Evolutionary conservation across 805 yeast species (phyloP), one percentile per base, ranked within the genome.

Genomic region (Zygosaccharomyces bailii): DNA sequence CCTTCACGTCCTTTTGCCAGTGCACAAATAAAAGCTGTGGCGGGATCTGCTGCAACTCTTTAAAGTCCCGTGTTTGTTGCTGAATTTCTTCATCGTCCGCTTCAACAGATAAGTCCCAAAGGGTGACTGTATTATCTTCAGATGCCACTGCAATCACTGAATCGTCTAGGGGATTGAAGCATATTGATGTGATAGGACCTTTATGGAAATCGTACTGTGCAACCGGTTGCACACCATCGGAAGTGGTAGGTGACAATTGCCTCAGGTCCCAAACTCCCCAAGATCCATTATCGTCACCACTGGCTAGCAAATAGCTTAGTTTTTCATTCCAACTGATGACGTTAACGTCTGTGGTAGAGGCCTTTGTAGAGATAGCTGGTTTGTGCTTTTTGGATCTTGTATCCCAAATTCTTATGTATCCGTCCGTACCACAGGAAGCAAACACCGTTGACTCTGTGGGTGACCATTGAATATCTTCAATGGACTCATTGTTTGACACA

Each of bases 251-350:
- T 54, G 83, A 75, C 75, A 93, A 80, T 56, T 83, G 79, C 61
- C 99, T 82, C 67, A 93, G 74, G 71, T 93, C 99, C 99, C 99
- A 93, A 35, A 93, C 93, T 34, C 95, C 89, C 96, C 98, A 93
- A 23, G 81, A 70, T 52, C 99, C 99, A 65, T 90, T 96, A 66
- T 93, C 99, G 62, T 93, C 96, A 55, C 99, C 99, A 39, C 93
- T 82, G 0, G 97, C 97, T 44, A 93, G 73, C 59, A 93, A 71
- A 61, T 91, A 89, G 58, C 84, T 83, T 53, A 90, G 84, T 62
- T 86, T 85, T 50, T 77, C 78, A 69, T 91, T 86, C 99, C 99
- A 93, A 42, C 96, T 86, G 63, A 93, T 84, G 43, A 93, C 99
- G 60, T 93, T 93, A 52, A 93, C 86, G 65, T 93, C 99, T 1